A percentile compares a stretch with the other conserved stretches of the same genome.
Conservation (phyloP, 495 filamentous ascomycete species). For the Parathielavia appendiculata region DNA sequence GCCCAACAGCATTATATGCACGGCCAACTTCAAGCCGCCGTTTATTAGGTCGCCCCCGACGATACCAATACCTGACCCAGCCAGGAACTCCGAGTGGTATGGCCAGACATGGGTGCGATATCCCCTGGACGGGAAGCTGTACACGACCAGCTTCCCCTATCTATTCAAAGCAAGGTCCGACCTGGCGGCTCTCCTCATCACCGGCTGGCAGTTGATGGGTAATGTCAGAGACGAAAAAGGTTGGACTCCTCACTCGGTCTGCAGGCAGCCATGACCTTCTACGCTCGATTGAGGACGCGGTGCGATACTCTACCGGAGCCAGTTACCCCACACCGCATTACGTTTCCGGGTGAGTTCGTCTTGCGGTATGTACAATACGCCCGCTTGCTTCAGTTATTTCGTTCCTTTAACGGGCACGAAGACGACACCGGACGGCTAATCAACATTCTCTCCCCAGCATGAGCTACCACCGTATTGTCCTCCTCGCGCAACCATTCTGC, state of each 20-base stretch:
- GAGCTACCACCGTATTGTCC: background rate
- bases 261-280: background rate
- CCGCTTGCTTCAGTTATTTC: background rate
- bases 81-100: slow-evolving; percentile 23
- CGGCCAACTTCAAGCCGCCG: slow-evolving; percentile 9
- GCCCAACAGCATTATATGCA: background rate
- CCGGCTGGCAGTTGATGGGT: slow-evolving; percentile 19
- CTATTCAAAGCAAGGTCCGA: slow-evolving; percentile 25
- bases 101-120: slow-evolving; percentile 33
- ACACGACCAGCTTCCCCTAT: slow-evolving; percentile 19
- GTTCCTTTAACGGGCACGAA: too few species aligned
- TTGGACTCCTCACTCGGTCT: background rate
- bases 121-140: slow-evolving; percentile 20
- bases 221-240: background rate
- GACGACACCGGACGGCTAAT: too few species aligned
- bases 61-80: slow-evolving; percentile 26
- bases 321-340: slow-evolving; percentile 21
- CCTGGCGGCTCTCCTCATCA: slow-evolving; percentile 22
- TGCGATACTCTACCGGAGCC: slow-evolving; percentile 21
- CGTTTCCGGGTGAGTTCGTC: slow-evolving; percentile 26
- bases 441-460: background rate
- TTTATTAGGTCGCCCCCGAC: slow-evolving; percentile 22
- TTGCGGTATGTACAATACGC: slow-evolving; percentile 3
- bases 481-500: background rate
- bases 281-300: slow-evolving; percentile 18